Percentiles rank a stretch among this genome's conserved stretches.
Conservation (phyloP, 805 yeast genomes). For the Starmerella roubikii region DNA sequence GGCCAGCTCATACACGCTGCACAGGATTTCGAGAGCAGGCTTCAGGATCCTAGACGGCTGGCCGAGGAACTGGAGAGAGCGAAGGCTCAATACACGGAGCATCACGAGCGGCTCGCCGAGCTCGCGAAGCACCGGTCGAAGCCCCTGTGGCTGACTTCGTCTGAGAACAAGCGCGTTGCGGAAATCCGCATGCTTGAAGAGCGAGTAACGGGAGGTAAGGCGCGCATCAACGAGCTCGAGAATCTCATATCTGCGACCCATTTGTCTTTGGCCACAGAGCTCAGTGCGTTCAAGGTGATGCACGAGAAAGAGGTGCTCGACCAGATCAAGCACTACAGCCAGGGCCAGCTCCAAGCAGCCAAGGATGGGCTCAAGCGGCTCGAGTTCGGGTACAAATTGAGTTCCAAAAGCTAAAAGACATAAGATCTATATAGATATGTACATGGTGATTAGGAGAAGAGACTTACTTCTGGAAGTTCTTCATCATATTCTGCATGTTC, state of each 20-base stretch:
- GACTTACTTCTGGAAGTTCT: slow-evolving; percentile 3
- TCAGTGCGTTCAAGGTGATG: slow-evolving; percentile 24
- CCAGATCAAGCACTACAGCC: slow-evolving; percentile 17
- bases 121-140: slow-evolving; percentile 15
- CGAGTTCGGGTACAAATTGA: slow-evolving; percentile 4
- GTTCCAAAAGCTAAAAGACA: not conserved
- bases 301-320: slow-evolving; percentile 26
- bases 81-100: slow-evolving; percentile 15
- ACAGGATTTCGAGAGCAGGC: slow-evolving; percentile 17
- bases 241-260: slow-evolving; percentile 26
- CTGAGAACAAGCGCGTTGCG: slow-evolving; percentile 26
- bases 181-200: slow-evolving; percentile 23
- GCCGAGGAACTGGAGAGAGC: slow-evolving; percentile 21
- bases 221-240: slow-evolving; percentile 23
- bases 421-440: not conserved
- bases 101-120: slow-evolving; percentile 18
- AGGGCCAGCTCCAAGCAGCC: slow-evolving; percentile 15
- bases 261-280: slow-evolving; percentile 27
- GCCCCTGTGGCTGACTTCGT: slow-evolving; percentile 24
- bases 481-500: slow-evolving; percentile 38
- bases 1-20: slow-evolving; percentile 5
- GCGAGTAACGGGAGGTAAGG: slow-evolving; percentile 22
- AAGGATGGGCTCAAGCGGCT: slow-evolving; percentile 18
- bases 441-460: not conserved
- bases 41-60: slow-evolving; percentile 22